Evolutionary conservation across 306 rosid species (phyloP).

Genomic region (Benincasa hispida): DNA sequence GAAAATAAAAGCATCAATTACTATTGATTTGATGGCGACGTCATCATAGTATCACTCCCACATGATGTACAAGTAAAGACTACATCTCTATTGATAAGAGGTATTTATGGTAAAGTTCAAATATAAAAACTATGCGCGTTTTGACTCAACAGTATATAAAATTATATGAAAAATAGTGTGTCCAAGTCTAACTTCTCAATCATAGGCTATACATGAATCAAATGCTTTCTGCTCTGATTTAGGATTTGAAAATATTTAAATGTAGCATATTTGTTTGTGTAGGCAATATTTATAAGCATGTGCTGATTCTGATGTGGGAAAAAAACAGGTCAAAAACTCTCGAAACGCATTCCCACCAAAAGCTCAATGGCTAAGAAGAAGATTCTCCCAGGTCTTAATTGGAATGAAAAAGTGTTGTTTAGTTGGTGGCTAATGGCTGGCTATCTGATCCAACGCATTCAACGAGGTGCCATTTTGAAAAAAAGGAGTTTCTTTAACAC

Average conservation of each 20-base stretch:
- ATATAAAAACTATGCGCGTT: background rate
- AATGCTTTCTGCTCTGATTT: background rate
- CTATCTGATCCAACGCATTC: background rate
- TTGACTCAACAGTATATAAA: background rate
- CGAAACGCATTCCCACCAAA: background rate
- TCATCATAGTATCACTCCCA: background rate
- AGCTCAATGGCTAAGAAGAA: background rate
- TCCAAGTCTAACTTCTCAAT: background rate
- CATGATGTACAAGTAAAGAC: background rate
- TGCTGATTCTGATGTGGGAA: background rate
- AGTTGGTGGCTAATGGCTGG: conserved; percentile 2
- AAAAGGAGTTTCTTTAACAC: background rate
- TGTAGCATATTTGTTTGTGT: background rate
- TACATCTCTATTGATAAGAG: background rate
- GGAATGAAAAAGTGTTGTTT: conserved; percentile 1
- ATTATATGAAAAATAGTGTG: too few species aligned
- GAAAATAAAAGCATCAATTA: background rate
- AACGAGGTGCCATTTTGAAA: background rate
- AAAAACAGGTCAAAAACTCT: background rate
- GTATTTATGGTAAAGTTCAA: background rate
- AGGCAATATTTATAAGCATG: background rate
- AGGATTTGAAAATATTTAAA: background rate
- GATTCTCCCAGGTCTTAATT: background rate
- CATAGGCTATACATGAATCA: background rate
- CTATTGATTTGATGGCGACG: background rate